Evolutionary conservation across 106 monocot genomes (phyloP).

Genomic region (Xerophyta viscosa): DNA sequence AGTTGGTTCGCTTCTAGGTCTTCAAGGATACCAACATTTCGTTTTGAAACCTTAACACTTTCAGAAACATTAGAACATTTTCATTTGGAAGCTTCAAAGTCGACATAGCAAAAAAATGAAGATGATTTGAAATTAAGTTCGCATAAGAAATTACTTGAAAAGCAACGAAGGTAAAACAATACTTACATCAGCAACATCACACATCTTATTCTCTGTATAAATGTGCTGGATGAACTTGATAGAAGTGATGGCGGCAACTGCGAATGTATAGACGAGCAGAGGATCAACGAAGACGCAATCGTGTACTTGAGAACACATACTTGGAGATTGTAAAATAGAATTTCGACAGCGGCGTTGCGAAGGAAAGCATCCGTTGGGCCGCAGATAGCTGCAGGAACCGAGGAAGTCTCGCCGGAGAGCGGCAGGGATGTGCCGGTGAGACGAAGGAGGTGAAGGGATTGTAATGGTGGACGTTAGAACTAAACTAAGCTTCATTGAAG

Average conservation of each 20-base stretch:
- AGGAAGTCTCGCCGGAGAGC: constrained; percentile 1
- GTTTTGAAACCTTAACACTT: constrained; percentile 9
- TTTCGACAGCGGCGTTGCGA: not conserved
- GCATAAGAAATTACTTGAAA: no score
- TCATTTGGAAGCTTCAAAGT: constrained; percentile 8
- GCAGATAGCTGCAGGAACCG: not conserved
- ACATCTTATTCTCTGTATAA: not conserved
- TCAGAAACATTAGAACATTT: constrained; percentile 1
- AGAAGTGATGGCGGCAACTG: not conserved
- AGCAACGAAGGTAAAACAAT: no score
- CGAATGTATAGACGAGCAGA: not conserved
- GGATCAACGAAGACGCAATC: not conserved
- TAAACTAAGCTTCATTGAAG: no score
- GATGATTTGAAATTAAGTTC: no score
- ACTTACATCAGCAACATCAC: constrained; percentile 6
- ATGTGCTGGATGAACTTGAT: not conserved
- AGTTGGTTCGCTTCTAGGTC: constrained; percentile 2
- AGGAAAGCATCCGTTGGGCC: not conserved
- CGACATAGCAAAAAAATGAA: not conserved
- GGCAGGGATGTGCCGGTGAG: not conserved
- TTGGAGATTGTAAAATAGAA: not conserved
- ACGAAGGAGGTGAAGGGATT: not conserved
- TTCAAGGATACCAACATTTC: not conserved
- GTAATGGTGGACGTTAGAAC: not conserved
- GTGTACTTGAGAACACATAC: not conserved